Percentiles rank a stretch among this genome's conserved stretches.
Conservation (phyloP, 768 basidiomycete species). For the Paxillus ammoniavirescens region DNA sequence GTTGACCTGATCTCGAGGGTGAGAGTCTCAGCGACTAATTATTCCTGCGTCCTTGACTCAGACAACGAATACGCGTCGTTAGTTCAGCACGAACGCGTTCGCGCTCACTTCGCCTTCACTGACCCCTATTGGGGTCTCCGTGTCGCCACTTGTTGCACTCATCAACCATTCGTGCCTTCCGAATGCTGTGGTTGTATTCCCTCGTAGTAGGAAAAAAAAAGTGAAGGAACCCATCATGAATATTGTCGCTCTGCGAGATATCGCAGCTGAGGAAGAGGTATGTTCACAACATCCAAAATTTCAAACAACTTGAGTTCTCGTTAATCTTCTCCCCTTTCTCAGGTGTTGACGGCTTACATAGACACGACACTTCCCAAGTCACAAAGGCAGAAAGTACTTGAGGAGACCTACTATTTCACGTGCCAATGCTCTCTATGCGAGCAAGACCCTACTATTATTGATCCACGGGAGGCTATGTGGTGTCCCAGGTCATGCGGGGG, state of each 20-base stretch:
- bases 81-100: constrained; percentile 94
- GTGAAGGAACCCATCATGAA: constrained; percentile 63
- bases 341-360: constrained; percentile 84
- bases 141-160: constrained; percentile 77
- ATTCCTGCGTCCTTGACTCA: constrained; percentile 1
- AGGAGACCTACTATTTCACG: constrained; percentile 74
- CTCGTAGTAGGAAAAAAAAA: constrained; percentile 42
- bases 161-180: constrained; percentile 89
- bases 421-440: constrained; percentile 69
- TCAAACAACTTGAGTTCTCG: neutral
- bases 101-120: constrained; percentile 78
- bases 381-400: constrained; percentile 54
- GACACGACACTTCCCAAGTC: constrained; percentile 72
- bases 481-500: constrained; percentile 75
- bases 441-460: constrained; percentile 30
- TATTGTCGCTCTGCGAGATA: constrained; percentile 66
- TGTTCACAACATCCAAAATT: constrained; percentile 1
- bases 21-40: constrained; percentile 11
- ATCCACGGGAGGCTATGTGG: constrained; percentile 65
- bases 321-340: neutral
- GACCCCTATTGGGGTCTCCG: constrained; percentile 78
- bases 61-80: neutral
- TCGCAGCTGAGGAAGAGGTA: constrained; percentile 71
- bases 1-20: constrained; percentile 75
- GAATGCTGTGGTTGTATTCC: constrained; percentile 92